Evolutionary conservation across 495 filamentous ascomycete species (phyloP).

Genomic region (Zalerion maritima): DNA sequence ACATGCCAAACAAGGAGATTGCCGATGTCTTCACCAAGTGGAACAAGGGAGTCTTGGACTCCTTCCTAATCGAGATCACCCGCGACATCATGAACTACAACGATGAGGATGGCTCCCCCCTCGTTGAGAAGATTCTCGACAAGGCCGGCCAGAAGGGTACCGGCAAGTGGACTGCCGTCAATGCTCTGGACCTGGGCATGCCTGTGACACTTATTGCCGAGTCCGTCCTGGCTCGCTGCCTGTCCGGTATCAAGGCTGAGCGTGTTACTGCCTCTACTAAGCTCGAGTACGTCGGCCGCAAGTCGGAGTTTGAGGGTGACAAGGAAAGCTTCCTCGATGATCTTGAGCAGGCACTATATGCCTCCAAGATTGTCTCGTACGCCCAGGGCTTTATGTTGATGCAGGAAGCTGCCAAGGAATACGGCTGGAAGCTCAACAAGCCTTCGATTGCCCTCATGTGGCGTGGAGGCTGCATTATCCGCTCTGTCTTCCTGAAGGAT

Average conservation of each 20-base stretch:
- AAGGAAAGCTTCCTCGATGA: conserved; percentile 87
- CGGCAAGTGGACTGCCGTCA: conserved; percentile 99
- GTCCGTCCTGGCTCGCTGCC: conserved; percentile 86
- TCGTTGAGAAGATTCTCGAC: conserved; percentile 98
- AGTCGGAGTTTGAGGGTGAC: conserved; percentile 70
- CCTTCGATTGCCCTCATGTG: conserved; percentile 99
- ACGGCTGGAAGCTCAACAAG: conserved; percentile 98
- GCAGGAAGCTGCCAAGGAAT: conserved; percentile 96
- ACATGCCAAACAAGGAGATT: conserved; percentile 75
- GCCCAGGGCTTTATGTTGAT: conserved; percentile 99
- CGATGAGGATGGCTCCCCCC: conserved; percentile 76
- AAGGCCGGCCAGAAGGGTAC: conserved; percentile 98
- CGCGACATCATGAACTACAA: conserved; percentile 94
- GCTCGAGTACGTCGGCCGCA: conserved; percentile 57
- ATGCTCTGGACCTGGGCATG: conserved; percentile 96
- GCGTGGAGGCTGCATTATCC: conserved; percentile 99
- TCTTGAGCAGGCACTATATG: conserved; percentile 96
- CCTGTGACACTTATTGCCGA: conserved; percentile 96
- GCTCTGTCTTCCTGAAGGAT: conserved; percentile 98
- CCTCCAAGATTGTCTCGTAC: conserved; percentile 99
- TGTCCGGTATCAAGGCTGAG: conserved; percentile 89
- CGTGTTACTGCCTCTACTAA: conserved; percentile 67
- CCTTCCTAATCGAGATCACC: conserved; percentile 98
- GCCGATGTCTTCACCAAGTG: conserved; percentile 87
- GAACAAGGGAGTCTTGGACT: conserved; percentile 98